phyloP scores from a whole-genome alignment of 805 yeast genomes.

The Metschnikowia sp. region DNA sequence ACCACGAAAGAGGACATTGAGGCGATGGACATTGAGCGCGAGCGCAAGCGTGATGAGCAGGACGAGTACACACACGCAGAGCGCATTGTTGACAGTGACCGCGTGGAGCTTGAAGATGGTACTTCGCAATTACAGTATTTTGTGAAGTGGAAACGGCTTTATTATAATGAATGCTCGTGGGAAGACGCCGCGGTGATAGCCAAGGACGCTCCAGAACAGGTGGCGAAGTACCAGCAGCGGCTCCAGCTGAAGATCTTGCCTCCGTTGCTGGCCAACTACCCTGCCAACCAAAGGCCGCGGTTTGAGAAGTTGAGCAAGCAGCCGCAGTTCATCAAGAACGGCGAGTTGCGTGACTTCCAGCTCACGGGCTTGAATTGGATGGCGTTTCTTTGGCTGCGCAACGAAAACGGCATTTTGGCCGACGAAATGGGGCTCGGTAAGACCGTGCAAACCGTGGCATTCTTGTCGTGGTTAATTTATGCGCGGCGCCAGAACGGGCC shows the following conservation, averaged over 20 bases:
- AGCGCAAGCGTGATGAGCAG: slow-evolving; percentile 76
- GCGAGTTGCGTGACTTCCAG: slow-evolving; percentile 94
- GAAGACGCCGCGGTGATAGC: slow-evolving; percentile 89
- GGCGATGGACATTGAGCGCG: slow-evolving; percentile 87
- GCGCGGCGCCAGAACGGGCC: slow-evolving; percentile 98
- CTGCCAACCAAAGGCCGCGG: slow-evolving; percentile 66
- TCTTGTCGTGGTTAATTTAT: slow-evolving; percentile 89
- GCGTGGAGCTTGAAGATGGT: slow-evolving; percentile 62
- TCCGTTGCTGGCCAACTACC: slow-evolving; percentile 72
- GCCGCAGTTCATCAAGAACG: slow-evolving; percentile 86
- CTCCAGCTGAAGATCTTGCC: slow-evolving; percentile 83
- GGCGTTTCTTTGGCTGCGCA: slow-evolving; percentile 98
- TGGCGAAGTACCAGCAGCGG: slow-evolving; percentile 76
- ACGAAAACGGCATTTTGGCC: slow-evolving; percentile 95
- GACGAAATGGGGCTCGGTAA: slow-evolving; percentile 99
- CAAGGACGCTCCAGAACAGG: slow-evolving; percentile 76
- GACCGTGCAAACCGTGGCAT: slow-evolving; percentile 94
- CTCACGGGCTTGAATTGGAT: slow-evolving; percentile 98
- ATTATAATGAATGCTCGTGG: slow-evolving; percentile 97
- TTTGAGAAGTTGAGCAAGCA: slow-evolving; percentile 85
- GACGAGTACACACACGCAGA: slow-evolving; percentile 84
- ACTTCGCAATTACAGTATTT: slow-evolving; percentile 70
- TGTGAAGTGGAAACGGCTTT: slow-evolving; percentile 90
- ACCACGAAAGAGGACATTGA: slow-evolving; percentile 92
- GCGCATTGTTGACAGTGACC: slow-evolving; percentile 81